Percentiles rank a stretch among this genome's conserved stretches.
These are phyloP conservation scores for California macrophylla DNA, from an alignment of 441 rosid genomes.

Conservation along the genomic window DNA sequence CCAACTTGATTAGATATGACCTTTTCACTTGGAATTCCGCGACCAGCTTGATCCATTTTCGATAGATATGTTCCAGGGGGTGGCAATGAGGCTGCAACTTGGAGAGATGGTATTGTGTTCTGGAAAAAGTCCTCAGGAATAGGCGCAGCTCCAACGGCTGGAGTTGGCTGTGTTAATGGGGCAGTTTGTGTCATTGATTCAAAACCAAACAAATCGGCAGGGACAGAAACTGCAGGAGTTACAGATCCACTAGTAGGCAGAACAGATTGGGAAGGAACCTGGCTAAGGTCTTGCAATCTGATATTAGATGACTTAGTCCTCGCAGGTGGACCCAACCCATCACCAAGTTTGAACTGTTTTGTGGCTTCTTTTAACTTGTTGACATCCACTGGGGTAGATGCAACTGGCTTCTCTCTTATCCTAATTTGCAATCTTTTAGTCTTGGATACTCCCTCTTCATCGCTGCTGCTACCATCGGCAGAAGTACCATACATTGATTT, in stretches of 20 bases:
- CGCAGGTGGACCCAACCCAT: slow-evolving; percentile 59
- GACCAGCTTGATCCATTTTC: slow-evolving; percentile 57
- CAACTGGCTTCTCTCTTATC: slow-evolving; percentile 52
- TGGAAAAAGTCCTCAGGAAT: slow-evolving; percentile 96
- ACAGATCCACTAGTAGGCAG: slow-evolving; percentile 26
- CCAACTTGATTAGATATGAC: slow-evolving; percentile 32
- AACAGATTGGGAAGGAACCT: slow-evolving; percentile 42
- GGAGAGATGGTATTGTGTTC: slow-evolving; percentile 76
- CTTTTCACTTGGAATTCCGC: slow-evolving; percentile 34
- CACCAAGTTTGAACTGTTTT: slow-evolving; percentile 71
- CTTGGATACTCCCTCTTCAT: slow-evolving; percentile 75
- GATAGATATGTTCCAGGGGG: slow-evolving; percentile 84
- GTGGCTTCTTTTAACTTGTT: slow-evolving; percentile 93
- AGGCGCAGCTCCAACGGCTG: slow-evolving; percentile 45
- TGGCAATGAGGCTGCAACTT: slow-evolving; percentile 71
- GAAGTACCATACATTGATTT: slow-evolving; percentile 71
- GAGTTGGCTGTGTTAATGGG: slow-evolving; percentile 43
- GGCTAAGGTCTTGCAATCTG: slow-evolving; percentile 60
- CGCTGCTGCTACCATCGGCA: slow-evolving; percentile 90
- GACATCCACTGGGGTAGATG: slow-evolving; percentile 74
- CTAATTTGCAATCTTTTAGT: slow-evolving; percentile 56
- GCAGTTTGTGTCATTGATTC: slow-evolving; percentile 43
- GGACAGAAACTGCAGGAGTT: slow-evolving; percentile 39
- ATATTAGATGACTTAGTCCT: slow-evolving; percentile 48
- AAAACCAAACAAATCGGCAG: slow-evolving; percentile 63